Conservation (phyloP, 495 filamentous ascomycete genomes). For the Xylaria cubensis region DNA sequence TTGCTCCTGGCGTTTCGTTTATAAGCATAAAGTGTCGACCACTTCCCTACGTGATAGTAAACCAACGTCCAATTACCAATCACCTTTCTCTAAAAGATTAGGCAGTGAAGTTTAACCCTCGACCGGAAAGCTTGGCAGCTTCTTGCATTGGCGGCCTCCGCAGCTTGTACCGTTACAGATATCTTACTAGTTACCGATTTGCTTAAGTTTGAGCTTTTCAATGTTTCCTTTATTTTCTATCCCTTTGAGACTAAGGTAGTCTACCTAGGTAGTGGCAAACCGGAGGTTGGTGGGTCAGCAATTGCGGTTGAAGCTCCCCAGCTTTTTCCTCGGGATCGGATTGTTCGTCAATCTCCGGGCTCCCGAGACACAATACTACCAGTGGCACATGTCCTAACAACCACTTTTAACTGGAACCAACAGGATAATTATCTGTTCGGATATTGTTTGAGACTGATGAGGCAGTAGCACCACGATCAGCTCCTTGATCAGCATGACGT, state of each 20-base stretch:
- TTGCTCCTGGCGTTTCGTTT: background rate
- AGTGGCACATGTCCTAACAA: background rate
- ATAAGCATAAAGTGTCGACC: background rate
- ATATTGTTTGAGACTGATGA: background rate
- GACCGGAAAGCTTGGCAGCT: constrained; percentile 13
- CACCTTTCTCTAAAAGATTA: background rate
- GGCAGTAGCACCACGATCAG: constrained; percentile 6
- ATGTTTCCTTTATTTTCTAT: background rate
- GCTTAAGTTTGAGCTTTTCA: background rate
- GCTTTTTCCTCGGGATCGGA: constrained; percentile 17
- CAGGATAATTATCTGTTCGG: background rate
- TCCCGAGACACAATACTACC: background rate
- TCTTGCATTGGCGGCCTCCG: constrained; percentile 12
- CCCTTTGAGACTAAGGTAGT: too few relatives aligned
- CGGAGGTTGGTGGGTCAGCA: background rate
- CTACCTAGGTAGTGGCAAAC: too few relatives aligned
- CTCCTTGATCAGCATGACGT: background rate
- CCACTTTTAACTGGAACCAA: background rate
- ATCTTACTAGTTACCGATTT: background rate
- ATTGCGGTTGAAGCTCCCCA: background rate
- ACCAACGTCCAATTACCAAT: background rate
- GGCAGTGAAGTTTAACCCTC: background rate
- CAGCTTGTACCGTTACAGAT: background rate
- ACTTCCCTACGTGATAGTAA: background rate
- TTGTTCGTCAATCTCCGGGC: constrained; percentile 12